phyloP scores from a whole-genome alignment of 2,329 filamentous ascomycete genomes.

The Dendryphion nanum region DNA sequence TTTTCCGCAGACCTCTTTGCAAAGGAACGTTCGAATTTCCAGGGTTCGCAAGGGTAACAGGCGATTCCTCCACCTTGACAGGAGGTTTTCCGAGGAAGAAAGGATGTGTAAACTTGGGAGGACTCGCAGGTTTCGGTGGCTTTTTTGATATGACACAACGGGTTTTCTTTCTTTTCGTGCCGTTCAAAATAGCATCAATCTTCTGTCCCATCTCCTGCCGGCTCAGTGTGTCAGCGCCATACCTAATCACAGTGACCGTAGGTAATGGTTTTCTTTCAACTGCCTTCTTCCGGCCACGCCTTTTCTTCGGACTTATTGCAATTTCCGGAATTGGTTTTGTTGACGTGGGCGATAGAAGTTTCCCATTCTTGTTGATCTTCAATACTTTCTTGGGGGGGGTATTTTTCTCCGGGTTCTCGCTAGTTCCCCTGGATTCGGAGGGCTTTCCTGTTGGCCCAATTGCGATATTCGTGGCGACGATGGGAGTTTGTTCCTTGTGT shows the following conservation, averaged over 20 bases:
- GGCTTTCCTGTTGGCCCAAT: too few relatives aligned
- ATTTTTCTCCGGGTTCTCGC: not conserved
- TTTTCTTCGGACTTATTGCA: slow-evolving; percentile 47
- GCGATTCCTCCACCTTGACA: slow-evolving; percentile 16
- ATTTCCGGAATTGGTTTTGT: slow-evolving; percentile 22
- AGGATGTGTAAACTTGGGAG: slow-evolving; percentile 59
- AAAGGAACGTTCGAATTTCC: slow-evolving; percentile 18
- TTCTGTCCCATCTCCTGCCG: slow-evolving; percentile 54
- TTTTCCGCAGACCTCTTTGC: slow-evolving; percentile 32
- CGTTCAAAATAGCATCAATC: slow-evolving; percentile 62
- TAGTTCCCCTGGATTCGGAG: too few relatives aligned
- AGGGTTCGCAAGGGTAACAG: slow-evolving; percentile 11
- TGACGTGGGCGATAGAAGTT: slow-evolving; percentile 44
- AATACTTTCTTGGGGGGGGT: slow-evolving; percentile 29
- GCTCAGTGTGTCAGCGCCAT: slow-evolving; percentile 51
- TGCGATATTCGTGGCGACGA: too few relatives aligned
- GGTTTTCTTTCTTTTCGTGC: slow-evolving; percentile 21
- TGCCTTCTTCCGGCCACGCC: slow-evolving; percentile 17
- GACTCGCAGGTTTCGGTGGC: slow-evolving; percentile 26
- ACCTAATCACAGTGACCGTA: slow-evolving; percentile 57
- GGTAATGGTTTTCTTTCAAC: slow-evolving; percentile 26
- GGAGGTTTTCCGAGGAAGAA: slow-evolving; percentile 63
- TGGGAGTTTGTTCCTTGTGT: too few relatives aligned
- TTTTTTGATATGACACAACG: slow-evolving; percentile 14
- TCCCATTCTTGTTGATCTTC: slow-evolving; percentile 46